These are phyloP conservation scores for Raddia distichophylla DNA, from an alignment of 176 grass and related monocot genomes.

Conservation along the genomic window DNA sequence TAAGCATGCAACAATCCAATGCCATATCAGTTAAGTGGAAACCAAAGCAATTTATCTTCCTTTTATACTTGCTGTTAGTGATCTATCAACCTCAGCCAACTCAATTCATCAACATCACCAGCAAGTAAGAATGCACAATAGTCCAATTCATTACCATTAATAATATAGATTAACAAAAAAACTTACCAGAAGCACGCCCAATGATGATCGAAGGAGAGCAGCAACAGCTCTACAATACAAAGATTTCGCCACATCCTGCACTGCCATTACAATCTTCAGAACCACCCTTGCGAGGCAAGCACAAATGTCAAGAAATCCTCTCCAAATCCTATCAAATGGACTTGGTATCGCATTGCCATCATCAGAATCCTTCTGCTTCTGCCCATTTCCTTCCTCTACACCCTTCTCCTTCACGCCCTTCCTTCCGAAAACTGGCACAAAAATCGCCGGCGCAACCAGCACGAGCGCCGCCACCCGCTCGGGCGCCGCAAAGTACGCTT, in stretches of 20 bases:
- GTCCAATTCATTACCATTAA: background rate
- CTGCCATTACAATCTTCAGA: conserved; percentile 43
- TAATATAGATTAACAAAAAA: background rate
- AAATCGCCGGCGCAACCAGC: conserved; percentile 79
- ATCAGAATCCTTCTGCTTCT: conserved; percentile 34
- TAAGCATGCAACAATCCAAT: background rate
- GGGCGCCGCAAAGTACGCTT: conserved; percentile 74
- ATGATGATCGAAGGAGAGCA: conserved; percentile 62
- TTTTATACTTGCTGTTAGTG: background rate
- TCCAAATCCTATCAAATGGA: conserved; percentile 59
- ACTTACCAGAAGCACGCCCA: conserved; percentile 66
- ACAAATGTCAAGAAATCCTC: conserved; percentile 50
- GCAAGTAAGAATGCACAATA: background rate
- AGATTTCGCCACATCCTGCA: conserved; percentile 45
- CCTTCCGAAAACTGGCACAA: conserved; percentile 43
- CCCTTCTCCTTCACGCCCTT: conserved; percentile 24
- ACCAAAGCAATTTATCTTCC: background rate
- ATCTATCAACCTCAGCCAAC: background rate
- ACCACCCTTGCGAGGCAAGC: conserved; percentile 40
- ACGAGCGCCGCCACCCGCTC: conserved; percentile 75
- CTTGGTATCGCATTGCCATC: conserved; percentile 11
- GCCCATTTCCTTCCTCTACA: conserved; percentile 20
- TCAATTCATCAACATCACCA: background rate
- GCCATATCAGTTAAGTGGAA: background rate
- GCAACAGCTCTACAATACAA: conserved; percentile 58